phyloP scores from a whole-genome alignment of 768 basidiomycete genomes.

The Tulasnella calospora region DNA sequence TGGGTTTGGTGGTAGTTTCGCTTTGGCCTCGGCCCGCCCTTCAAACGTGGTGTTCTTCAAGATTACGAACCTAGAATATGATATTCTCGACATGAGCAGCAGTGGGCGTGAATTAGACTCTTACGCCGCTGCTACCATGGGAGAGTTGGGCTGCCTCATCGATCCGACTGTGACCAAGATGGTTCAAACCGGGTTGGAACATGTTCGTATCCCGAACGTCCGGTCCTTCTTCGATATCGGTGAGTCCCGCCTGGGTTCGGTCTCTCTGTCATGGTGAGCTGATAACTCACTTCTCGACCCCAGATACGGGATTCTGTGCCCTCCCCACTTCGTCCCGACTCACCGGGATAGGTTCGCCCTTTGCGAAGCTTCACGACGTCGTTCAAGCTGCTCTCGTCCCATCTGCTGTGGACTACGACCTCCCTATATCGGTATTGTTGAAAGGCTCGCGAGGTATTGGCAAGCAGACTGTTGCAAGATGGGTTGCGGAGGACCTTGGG shows the following conservation, averaged over 20 bases:
- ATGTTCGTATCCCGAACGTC: conserved; percentile 54
- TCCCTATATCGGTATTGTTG: conserved; percentile 67
- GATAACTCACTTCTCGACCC: neutral
- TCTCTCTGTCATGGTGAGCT: too few relatives aligned
- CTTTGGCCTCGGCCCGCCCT: conserved; percentile 29
- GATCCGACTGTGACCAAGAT: conserved; percentile 69
- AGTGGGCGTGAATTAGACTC: conserved; percentile 40
- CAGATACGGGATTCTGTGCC: conserved; percentile 5
- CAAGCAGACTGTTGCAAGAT: conserved; percentile 60
- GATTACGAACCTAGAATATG: conserved; percentile 70
- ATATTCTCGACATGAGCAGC: conserved; percentile 45
- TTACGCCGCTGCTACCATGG: conserved; percentile 53
- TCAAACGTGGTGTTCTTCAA: conserved; percentile 66
- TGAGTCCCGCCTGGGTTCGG: conserved; percentile 34
- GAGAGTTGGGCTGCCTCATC: conserved; percentile 81
- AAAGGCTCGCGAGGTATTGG: conserved; percentile 78
- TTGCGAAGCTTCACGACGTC: conserved; percentile 51
- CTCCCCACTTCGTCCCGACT: neutral
- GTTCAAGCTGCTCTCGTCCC: conserved; percentile 55
- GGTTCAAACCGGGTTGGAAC: conserved; percentile 72
- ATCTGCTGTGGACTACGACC: conserved; percentile 52
- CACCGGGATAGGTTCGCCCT: conserved; percentile 31
- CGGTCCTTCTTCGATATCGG: conserved; percentile 49
- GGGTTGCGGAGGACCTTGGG: conserved; percentile 47
- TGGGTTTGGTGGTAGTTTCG: conserved; percentile 27